These are phyloP conservation scores for Martensiomyces pterosporus DNA, from an alignment of 192 early-diverging fungal species.

Conservation along the genomic window DNA sequence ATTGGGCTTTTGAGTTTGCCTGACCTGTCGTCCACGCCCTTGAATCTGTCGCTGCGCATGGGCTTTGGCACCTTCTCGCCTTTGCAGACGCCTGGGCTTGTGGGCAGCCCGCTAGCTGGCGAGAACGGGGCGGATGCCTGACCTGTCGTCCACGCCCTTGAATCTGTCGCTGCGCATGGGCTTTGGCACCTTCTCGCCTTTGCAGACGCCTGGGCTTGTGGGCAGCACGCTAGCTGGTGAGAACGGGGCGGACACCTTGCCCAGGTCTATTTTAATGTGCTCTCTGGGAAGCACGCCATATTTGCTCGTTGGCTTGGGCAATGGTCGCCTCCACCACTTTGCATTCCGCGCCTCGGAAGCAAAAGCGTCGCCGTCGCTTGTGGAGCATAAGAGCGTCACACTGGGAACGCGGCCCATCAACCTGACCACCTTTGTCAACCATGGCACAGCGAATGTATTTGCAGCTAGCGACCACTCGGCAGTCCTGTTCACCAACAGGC, in stretches of 20 bases:
- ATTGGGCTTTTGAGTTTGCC: conserved; percentile 60
- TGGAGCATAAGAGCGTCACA: conserved; percentile 59
- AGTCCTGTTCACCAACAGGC: conserved; percentile 58
- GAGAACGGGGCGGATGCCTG: conserved; percentile 52
- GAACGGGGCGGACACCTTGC: conserved; percentile 52
- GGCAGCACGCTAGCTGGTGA: not conserved
- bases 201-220: not conserved
- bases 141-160: conserved; percentile 45
- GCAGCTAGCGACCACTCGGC: conserved; percentile 79
- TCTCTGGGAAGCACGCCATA: conserved; percentile 64
- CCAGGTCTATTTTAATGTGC: conserved; percentile 64
- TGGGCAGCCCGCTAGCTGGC: not conserved
- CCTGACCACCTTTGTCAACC: conserved; percentile 52
- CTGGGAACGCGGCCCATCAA: conserved; percentile 74
- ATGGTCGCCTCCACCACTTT: conserved; percentile 80
- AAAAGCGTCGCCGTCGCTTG: not conserved
- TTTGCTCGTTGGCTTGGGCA: conserved; percentile 75
- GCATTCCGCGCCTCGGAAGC: conserved; percentile 7
- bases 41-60: conserved; percentile 41
- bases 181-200: not conserved
- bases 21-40: conserved; percentile 43
- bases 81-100: not conserved
- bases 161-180: conserved; percentile 39
- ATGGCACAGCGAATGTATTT: conserved; percentile 61
- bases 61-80: not conserved